phyloP scores from a whole-genome alignment of 768 basidiomycete species.

The Collybiopsis luxurians region DNA sequence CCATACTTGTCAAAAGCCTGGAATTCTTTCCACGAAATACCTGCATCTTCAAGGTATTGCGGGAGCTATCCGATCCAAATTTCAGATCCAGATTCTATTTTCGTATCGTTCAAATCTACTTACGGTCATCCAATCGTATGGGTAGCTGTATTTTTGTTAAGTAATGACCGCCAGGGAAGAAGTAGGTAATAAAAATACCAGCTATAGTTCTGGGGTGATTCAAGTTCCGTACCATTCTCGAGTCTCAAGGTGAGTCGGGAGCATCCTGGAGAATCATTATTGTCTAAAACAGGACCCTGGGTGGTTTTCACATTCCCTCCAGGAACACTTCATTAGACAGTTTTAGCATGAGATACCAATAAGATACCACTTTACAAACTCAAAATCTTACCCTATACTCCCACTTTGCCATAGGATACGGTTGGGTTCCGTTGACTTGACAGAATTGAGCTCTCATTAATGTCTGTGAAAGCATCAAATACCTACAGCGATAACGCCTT shows the following conservation, averaged over 20 bases:
- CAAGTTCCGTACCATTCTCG: background rate
- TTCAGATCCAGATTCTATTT: background rate
- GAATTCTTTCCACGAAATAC: too few relatives aligned
- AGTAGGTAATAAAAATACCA: background rate
- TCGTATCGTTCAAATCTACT: background rate
- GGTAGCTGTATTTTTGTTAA: background rate
- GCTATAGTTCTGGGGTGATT: background rate
- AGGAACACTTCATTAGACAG: too few relatives aligned
- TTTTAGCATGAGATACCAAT: too few relatives aligned
- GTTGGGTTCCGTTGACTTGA: too few relatives aligned
- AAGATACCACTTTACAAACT: too few relatives aligned
- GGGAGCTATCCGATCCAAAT: background rate
- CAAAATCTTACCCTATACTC: too few relatives aligned
- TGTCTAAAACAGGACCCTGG: background rate
- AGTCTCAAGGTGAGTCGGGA: background rate
- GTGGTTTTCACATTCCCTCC: background rate
- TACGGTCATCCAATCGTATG: background rate
- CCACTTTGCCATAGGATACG: too few relatives aligned
- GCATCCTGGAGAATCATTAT: background rate
- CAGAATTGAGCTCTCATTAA: too few relatives aligned
- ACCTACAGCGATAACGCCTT: background rate
- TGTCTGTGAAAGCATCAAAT: too few relatives aligned
- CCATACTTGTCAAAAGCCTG: conserved; percentile 1
- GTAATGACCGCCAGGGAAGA: too few relatives aligned
- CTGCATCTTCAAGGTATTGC: background rate